phyloP scores from a whole-genome alignment of 2,329 filamentous ascomycete genomes.

The Apiospora pterosperma region DNA sequence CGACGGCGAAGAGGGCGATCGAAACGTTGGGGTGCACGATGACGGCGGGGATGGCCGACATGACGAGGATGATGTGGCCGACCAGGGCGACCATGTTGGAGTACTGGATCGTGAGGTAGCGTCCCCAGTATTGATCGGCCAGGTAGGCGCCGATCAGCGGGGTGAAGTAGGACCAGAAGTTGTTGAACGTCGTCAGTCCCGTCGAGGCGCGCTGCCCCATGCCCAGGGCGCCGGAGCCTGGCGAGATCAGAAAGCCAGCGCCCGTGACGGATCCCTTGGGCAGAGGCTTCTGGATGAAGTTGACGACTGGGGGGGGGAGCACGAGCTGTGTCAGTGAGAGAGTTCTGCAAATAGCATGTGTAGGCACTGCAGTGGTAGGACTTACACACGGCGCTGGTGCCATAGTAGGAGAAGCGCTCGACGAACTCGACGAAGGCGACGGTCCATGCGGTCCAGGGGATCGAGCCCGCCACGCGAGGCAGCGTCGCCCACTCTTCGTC shows the following conservation, averaged over 20 bases:
- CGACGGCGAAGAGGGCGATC: slow-evolving; percentile 62
- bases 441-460: slow-evolving; percentile 6
- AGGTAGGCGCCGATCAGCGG: slow-evolving; percentile 52
- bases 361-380: not conserved
- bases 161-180: slow-evolving; percentile 59
- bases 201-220: slow-evolving; percentile 23
- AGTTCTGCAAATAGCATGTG: not conserved
- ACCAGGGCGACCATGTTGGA: slow-evolving; percentile 40
- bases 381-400: slow-evolving; percentile 6
- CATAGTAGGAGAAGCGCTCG: slow-evolving; percentile 6
- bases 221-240: slow-evolving; percentile 1
- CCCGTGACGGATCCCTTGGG: slow-evolving; percentile 41
- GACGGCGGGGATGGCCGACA: slow-evolving; percentile 54
- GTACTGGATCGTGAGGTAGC: slow-evolving; percentile 59
- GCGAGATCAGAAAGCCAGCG: slow-evolving; percentile 19
- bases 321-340: not conserved
- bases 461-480: not conserved
- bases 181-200: slow-evolving; percentile 41
- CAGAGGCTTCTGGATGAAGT: slow-evolving; percentile 49
- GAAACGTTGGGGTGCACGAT: slow-evolving; percentile 51
- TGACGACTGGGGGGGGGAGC: slow-evolving; percentile 19
- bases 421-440: slow-evolving; percentile 7
- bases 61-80: slow-evolving; percentile 58
- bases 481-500: slow-evolving; percentile 5
- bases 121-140: slow-evolving; percentile 59